Base-by-base conservation (phyloP, 371 early-diverging fungal genomes). In the Mortierella sp. region DNA sequence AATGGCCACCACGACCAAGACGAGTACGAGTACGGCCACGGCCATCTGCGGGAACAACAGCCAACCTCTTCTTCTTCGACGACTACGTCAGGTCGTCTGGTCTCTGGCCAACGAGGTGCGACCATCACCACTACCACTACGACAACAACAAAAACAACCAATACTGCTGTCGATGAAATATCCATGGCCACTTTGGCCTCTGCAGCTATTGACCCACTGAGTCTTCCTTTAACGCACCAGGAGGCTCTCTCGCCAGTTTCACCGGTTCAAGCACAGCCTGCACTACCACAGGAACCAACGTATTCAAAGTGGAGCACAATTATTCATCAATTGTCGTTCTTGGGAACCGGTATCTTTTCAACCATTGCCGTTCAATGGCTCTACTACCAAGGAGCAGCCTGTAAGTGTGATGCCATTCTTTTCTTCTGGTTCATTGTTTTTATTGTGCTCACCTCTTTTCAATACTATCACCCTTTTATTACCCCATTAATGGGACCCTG, bases 321-420 rank as follows among this genome's bases (percentile, higher is more conserved):
- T 16, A 81, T 84, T 72, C 92, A 94, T 72, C 93, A 94, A 75
- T 72, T 89, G 24, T 80, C 88, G n/a, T 94, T 93, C 75, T 79
- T 94, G 0, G 19, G 90, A 31, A 91, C 93, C 28, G 94, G 94
- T 6, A 81, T 94, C 24, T 90, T 85, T 73, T 90, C 90, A 14
- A 93, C 94, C 10, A 86, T 94, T 38, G 93, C 91, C 2, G 88
- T 89, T 2, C 94, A 94, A 78, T 94, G 92, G 91, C 73, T 94
- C n/a, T 92, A 93, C 72, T 94, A 94, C 80, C 89, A 91, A 75
- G 93, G 93, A 54, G 94, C 93, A 58, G 92, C 94, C 7, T 92
- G 93, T 93, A 91, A 90, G 89, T 74, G 50, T 16, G 50, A 16
- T 42, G 19, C 7, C 31, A 4, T 26, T 48, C 21, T 47, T 16